Percentiles rank a stretch among this genome's conserved stretches.
These are phyloP conservation scores for Chalara sp. DNA, from an alignment of 2,329 filamentous ascomycete genomes.

Conservation along the genomic window DNA sequence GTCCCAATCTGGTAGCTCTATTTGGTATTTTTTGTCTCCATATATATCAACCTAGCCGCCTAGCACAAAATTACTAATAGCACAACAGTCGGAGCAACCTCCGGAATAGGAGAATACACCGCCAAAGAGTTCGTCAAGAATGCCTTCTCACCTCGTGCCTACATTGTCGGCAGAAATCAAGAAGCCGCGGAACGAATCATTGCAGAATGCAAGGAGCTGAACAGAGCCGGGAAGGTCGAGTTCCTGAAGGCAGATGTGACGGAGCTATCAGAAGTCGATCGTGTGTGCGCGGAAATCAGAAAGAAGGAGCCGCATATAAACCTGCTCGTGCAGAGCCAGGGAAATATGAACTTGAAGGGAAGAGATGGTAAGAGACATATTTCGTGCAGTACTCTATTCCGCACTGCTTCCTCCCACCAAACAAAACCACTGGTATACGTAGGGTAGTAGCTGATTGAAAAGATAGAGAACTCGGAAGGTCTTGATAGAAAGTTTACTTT, in stretches of 20 bases:
- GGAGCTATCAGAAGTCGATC: slow-evolving; percentile 38
- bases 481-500: slow-evolving; percentile 21
- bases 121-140: slow-evolving; percentile 35
- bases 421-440: no score
- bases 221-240: slow-evolving; percentile 36
- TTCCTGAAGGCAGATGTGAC: slow-evolving; percentile 41
- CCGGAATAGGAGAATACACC: slow-evolving; percentile 40
- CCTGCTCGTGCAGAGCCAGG: slow-evolving; percentile 46
- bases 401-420: no score
- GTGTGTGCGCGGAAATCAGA: slow-evolving; percentile 42
- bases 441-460: not conserved
- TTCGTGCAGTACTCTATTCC: not conserved
- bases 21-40: slow-evolving; percentile 13
- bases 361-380: slow-evolving; percentile 15
- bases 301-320: slow-evolving; percentile 45
- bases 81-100: slow-evolving; percentile 36
- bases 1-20: slow-evolving; percentile 23
- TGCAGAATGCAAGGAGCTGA: slow-evolving; percentile 35
- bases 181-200: slow-evolving; percentile 33
- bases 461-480: slow-evolving; percentile 21
- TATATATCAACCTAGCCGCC: no score
- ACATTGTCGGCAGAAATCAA: slow-evolving; percentile 41
- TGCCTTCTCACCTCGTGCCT: slow-evolving; percentile 34
- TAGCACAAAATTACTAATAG: not conserved
- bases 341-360: slow-evolving; percentile 31